Evolutionary conservation across 2,329 filamentous ascomycete species (phyloP).

Genomic region (Paecilomyces niveus): DNA sequence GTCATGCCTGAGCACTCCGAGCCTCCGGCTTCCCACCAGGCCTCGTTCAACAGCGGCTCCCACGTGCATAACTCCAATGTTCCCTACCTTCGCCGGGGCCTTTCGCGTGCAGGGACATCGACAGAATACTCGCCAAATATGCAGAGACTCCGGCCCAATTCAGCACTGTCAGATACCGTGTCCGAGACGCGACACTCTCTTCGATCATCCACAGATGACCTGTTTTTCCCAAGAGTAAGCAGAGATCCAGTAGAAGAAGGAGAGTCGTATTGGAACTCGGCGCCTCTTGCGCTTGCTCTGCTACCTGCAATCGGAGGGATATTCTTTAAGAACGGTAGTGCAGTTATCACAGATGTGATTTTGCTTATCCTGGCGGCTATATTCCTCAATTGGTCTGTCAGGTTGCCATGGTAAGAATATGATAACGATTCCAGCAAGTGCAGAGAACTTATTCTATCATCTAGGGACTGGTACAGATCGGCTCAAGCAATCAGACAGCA

Average conservation of each 20-base stretch:
- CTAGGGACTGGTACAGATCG: conserved; percentile 66
- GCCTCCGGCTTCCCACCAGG: conserved; percentile 10
- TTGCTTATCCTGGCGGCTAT: conserved; percentile 72
- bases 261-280: conserved; percentile 65
- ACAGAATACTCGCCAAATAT: conserved; percentile 22
- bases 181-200: conserved; percentile 59
- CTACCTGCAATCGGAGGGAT: conserved; percentile 79
- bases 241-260: conserved; percentile 37
- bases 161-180: conserved; percentile 69
- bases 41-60: conserved; percentile 8
- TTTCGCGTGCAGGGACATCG: conserved; percentile 29
- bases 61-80: conserved; percentile 9
- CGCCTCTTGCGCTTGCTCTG: conserved; percentile 77
- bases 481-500: conserved; percentile 57
- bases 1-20: conserved; percentile 15
- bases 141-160: conserved; percentile 58
- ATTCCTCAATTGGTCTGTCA: conserved; percentile 88
- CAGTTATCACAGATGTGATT: conserved; percentile 77
- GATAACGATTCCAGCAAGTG: conserved; percentile 3
- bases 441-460: conserved; percentile 3
- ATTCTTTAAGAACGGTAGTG: conserved; percentile 75
- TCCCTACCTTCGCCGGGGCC: conserved; percentile 28
- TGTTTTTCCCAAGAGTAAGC: conserved; percentile 53
- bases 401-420: conserved; percentile 68
- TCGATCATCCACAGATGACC: conserved; percentile 61